Evolutionary conservation across 352 stramenopile genomes (phyloP).

Genomic region (Phytophthora ramorum): DNA sequence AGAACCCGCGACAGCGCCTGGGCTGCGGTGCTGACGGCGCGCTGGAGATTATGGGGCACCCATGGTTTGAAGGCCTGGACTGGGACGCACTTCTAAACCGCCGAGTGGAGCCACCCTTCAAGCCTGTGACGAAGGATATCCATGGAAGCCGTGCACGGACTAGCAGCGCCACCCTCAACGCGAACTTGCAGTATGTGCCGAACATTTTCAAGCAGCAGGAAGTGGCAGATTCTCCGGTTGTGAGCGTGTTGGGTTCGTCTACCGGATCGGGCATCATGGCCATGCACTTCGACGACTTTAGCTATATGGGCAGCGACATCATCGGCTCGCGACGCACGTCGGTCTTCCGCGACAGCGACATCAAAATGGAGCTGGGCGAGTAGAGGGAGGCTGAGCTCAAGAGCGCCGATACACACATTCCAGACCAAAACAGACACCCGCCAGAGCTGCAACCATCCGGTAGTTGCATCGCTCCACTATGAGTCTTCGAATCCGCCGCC

Average conservation of each 20-base stretch:
- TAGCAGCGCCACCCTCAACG: conserved; percentile 59
- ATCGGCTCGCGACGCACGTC: conserved; percentile 85
- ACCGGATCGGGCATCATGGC: conserved; percentile 64
- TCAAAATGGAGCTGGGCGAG: conserved; percentile 86
- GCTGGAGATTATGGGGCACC: conserved; percentile 84
- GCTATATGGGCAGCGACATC: conserved; percentile 89
- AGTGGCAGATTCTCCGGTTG: conserved; percentile 80
- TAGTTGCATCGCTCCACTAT: conserved; percentile 30
- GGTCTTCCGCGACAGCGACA: conserved; percentile 83
- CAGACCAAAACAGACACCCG: conserved; percentile 1
- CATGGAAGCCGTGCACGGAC: conserved; percentile 45
- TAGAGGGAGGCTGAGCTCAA: conserved; percentile 19
- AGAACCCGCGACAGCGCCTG: conserved; percentile 71
- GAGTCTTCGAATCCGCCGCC: conserved; percentile 10
- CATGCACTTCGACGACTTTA: conserved; percentile 91
- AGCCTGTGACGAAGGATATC: conserved; percentile 52
- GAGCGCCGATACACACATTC: conserved; percentile 3
- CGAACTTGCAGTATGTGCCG: conserved; percentile 80
- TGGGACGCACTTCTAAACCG: conserved; percentile 79
- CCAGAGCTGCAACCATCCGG: conserved; percentile 28
- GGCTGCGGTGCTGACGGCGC: conserved; percentile 68
- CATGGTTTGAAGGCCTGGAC: conserved; percentile 81
- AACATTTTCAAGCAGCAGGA: conserved; percentile 87
- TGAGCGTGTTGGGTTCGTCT: conserved; percentile 51
- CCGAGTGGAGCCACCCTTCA: conserved; percentile 74